Base-by-base conservation (phyloP, 768 basidiomycete species). In the Agrocybe praecox region DNA sequence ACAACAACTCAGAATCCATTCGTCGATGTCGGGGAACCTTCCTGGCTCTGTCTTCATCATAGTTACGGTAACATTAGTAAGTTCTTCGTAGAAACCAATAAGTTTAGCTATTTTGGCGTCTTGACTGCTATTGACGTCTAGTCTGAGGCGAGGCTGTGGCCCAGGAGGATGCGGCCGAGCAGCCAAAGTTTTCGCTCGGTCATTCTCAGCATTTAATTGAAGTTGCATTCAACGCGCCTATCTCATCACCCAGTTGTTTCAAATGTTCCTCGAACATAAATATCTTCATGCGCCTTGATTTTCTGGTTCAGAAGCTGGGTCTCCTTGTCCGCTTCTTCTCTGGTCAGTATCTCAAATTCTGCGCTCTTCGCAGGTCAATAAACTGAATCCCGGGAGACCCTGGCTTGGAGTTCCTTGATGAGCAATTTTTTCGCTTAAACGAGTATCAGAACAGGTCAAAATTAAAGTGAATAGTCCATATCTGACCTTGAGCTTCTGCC, bases 31-130 rank as follows among this genome's bases (percentile, higher is more conserved):
- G 17, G 79, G 69, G 51, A 74, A 72, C 50, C 72, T 69, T 23
- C 72, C 69, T 11, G 66, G 60, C 42, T 70, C 65, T 15, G 67
- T 57, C 60, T 85, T 87, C 68, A 92, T 79, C 32, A 76, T 82
- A 2, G 83, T 76, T 21, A 96, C 80, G 34, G 92, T 77, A 21
- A 96, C 73, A 63, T 94, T 92, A 1, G 92, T 93, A 60, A 93
- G 71, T 64, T 95, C 92, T 69, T 95, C 92, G 67, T 96, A 96
- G 58, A 96, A 82, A 49, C 78, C 78, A 62, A 94, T 79, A 42
- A 88, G 80, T 65, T 80, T 76, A 2, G 75, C 73, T 61, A 84
- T 80, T 66, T 86, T 86, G 6, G 83, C 83, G 59, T 88, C 85
- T 21, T 84, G 78, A 44, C 52, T 59, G 1, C 69, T 53, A 19